These are phyloP conservation scores for Clavispora phyllophila DNA, from an alignment of 805 yeast species.

Conservation along the genomic window DNA sequence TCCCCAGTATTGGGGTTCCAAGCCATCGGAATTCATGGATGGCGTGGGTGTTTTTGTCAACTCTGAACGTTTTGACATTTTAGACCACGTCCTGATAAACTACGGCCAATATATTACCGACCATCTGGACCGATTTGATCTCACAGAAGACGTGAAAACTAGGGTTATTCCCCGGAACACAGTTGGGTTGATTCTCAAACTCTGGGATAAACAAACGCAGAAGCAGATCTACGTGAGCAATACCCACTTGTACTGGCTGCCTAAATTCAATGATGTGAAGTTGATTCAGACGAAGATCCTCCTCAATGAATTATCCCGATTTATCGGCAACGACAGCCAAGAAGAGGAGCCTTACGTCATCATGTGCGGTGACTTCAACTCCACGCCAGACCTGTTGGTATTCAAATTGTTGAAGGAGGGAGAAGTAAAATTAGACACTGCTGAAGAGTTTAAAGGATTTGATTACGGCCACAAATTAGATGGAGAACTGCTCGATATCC, in stretches of 20 bases:
- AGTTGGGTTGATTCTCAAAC: conserved; percentile 48
- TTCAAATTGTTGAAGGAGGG: conserved; percentile 38
- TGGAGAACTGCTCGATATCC: conserved; percentile 8
- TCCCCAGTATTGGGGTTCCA: conserved; percentile 49
- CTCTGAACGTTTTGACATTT: conserved; percentile 39
- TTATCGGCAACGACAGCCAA: conserved; percentile 5
- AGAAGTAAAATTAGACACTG: conserved; percentile 3
- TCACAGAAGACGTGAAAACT: conserved; percentile 27
- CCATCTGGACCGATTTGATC: conserved; percentile 21
- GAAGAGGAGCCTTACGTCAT: conserved; percentile 23
- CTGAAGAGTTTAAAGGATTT: conserved; percentile 9
- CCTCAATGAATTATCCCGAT: conserved; percentile 11
- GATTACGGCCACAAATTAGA: conserved; percentile 14
- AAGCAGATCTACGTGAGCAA: conserved; percentile 45
- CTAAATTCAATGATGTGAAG: conserved; percentile 48
- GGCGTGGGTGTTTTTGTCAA: conserved; percentile 57
- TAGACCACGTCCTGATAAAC: conserved; percentile 26
- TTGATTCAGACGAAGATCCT: conserved; percentile 46
- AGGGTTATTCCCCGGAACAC: conserved; percentile 47
- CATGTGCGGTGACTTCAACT: conserved; percentile 56
- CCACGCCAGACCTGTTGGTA: conserved; percentile 46
- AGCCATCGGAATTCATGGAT: conserved; percentile 44
- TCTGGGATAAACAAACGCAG: conserved; percentile 40
- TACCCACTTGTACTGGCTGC: conserved; percentile 57
- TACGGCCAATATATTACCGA: conserved; percentile 24